Percentiles rank a stretch among this genome's conserved stretches.
phyloP scores from a whole-genome alignment of 331 rosid genomes.

The Quercus tomentella region DNA sequence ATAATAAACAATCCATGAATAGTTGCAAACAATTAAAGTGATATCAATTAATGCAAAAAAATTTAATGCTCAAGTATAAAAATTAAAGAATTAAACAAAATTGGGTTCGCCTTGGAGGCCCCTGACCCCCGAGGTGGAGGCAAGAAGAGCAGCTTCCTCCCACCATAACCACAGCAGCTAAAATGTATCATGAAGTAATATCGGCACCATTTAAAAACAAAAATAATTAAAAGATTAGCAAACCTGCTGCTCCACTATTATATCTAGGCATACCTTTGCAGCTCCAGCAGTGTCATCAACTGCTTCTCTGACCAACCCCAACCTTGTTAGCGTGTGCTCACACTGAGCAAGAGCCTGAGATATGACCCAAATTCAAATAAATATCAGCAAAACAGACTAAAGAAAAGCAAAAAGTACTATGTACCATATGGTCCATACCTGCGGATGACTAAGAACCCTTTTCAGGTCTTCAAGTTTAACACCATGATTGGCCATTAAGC shows the following conservation, averaged over 20 bases:
- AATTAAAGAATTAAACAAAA: background rate
- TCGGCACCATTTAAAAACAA: conserved; percentile 11
- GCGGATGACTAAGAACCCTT: conserved; percentile 95
- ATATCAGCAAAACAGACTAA: background rate
- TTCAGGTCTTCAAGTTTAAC: conserved; percentile 64
- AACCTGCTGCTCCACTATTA: conserved; percentile 13
- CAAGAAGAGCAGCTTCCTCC: background rate
- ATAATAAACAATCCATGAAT: conserved; percentile 18
- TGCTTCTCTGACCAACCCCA: conserved; percentile 88
- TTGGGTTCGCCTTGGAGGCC: background rate
- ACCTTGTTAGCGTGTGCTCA: conserved; percentile 73
- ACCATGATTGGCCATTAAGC: conserved; percentile 84
- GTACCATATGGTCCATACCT: conserved; percentile 39
- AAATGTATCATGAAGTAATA: background rate
- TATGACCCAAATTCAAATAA: conserved; percentile 14
- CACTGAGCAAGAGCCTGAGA: conserved; percentile 99
- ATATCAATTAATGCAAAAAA: background rate
- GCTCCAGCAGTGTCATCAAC: conserved; percentile 98
- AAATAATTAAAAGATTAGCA: conserved; percentile 4
- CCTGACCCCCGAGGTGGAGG: background rate
- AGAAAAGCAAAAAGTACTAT: conserved; percentile 5
- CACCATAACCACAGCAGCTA: background rate
- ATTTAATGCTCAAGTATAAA: conserved; percentile 9
- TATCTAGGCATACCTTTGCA: conserved; percentile 63
- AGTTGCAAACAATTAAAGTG: conserved; percentile 6